Percentiles rank a stretch among this genome's conserved stretches.
Evolutionary conservation across 169 alveolate genomes (phyloP).

Genomic region (Cryptosporidium parvum): DNA sequence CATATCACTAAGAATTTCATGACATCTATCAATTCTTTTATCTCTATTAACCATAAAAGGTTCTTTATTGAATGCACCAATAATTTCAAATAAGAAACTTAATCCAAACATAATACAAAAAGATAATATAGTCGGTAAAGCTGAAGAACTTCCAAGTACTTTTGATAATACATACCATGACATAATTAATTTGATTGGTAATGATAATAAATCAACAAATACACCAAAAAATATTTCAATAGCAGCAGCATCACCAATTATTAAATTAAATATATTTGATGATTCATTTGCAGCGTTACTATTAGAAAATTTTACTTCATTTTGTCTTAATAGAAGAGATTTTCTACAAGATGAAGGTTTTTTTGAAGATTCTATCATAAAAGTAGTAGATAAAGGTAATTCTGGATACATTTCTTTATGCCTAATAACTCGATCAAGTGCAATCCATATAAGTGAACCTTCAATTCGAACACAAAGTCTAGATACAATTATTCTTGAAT

Average conservation of each 20-base stretch:
- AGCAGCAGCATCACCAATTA: conserved; percentile 67
- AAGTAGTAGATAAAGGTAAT: conserved; percentile 25
- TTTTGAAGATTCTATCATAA: conserved; percentile 18
- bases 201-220: conserved; percentile 43
- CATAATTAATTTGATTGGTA: conserved; percentile 32
- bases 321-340: conserved; percentile 62
- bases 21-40: conserved; percentile 70
- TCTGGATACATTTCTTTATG: conserved; percentile 66
- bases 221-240: conserved; percentile 50
- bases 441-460: conserved; percentile 62
- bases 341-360: conserved; percentile 68
- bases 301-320: conserved; percentile 46
- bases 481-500: conserved; percentile 43
- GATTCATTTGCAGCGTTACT: conserved; percentile 74
- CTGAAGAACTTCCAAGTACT: conserved; percentile 47
- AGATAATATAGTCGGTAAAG: conserved; percentile 53
- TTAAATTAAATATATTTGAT: conserved; percentile 58
- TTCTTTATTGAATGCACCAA: conserved; percentile 64
- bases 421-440: conserved; percentile 60
- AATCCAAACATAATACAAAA: conserved; percentile 27
- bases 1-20: conserved; percentile 60
- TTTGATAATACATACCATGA: conserved; percentile 60
- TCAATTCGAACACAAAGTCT: conserved; percentile 57
- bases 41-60: conserved; percentile 70
- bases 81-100: conserved; percentile 62